Percentiles rank a stretch among this genome's conserved stretches.
These are phyloP conservation scores for Fusarium sp. DNA, from an alignment of 2,329 filamentous ascomycete species.

Conservation along the genomic window DNA sequence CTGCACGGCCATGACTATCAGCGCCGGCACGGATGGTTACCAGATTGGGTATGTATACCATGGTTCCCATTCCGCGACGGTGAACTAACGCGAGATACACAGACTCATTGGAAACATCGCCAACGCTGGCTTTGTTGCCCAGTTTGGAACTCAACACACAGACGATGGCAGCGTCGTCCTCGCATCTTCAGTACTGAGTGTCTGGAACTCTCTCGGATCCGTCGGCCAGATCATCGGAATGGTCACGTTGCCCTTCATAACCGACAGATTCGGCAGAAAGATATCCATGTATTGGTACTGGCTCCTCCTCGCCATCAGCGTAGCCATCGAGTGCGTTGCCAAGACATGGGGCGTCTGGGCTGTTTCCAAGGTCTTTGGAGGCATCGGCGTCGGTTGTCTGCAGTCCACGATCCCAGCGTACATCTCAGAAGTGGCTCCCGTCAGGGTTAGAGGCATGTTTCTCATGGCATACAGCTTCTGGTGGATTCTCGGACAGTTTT, in stretches of 20 bases:
- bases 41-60: background rate
- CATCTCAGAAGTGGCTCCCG: slow-evolving; percentile 50
- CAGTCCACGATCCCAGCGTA: background rate
- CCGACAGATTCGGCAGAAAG: background rate
- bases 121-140: background rate
- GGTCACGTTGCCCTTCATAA: background rate
- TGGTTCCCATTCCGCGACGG: background rate
- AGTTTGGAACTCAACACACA: background rate
- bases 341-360: background rate
- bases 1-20: slow-evolving; percentile 44
- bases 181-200: background rate
- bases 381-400: background rate
- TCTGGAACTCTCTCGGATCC: background rate
- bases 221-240: background rate
- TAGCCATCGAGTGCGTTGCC: background rate
- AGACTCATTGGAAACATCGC: background rate
- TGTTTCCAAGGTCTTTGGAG: background rate
- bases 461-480: slow-evolving; percentile 57
- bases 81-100: background rate
- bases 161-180: background rate
- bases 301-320: background rate
- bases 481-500: slow-evolving; percentile 57
- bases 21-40: slow-evolving; percentile 40
- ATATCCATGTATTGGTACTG: background rate
- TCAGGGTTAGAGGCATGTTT: slow-evolving; percentile 52